Percentiles rank a stretch among this genome's conserved stretches.
Conservation (phyloP, 805 yeast species). For the Candida qinlingensis region DNA sequence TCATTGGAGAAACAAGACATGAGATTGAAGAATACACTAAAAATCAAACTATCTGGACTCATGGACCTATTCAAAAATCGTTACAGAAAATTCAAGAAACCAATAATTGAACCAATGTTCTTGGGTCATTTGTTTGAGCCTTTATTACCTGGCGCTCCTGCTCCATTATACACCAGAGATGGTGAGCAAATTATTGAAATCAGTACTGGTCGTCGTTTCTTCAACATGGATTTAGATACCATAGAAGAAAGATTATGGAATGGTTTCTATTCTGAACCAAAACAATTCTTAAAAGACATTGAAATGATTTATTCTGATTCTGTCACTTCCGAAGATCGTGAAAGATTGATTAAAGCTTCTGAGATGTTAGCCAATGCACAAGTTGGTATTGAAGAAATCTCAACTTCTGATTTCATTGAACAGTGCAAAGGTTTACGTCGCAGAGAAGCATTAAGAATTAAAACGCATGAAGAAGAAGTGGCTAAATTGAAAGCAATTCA, state of each 20-base stretch:
- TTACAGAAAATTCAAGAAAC: conserved; percentile 87
- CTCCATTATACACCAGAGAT: conserved; percentile 41
- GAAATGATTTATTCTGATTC: conserved; percentile 82
- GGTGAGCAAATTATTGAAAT: conserved; percentile 79
- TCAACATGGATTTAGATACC: conserved; percentile 90
- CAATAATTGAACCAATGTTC: conserved; percentile 73
- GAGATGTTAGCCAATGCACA: conserved; percentile 97
- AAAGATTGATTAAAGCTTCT: conserved; percentile 71
- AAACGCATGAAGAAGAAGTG: conserved; percentile 32
- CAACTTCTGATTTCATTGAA: conserved; percentile 60
- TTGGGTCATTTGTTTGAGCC: conserved; percentile 78
- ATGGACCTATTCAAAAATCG: conserved; percentile 87
- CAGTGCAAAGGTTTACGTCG: conserved; percentile 71
- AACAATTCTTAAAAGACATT: conserved; percentile 80
- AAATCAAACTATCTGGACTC: conserved; percentile 77
- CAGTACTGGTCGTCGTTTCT: conserved; percentile 63
- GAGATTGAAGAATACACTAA: conserved; percentile 76
- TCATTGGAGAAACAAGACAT: conserved; percentile 58
- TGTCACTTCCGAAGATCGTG: conserved; percentile 71
- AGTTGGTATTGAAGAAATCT: conserved; percentile 89
- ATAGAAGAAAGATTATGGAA: conserved; percentile 96
- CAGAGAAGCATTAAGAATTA: conserved; percentile 57
- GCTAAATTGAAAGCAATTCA: conserved; percentile 11
- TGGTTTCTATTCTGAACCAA: conserved; percentile 90
- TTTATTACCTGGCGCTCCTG: conserved; percentile 28